Base-by-base conservation (phyloP, 2,329 filamentous ascomycete species). In the Xylariaceae sp. region DNA sequence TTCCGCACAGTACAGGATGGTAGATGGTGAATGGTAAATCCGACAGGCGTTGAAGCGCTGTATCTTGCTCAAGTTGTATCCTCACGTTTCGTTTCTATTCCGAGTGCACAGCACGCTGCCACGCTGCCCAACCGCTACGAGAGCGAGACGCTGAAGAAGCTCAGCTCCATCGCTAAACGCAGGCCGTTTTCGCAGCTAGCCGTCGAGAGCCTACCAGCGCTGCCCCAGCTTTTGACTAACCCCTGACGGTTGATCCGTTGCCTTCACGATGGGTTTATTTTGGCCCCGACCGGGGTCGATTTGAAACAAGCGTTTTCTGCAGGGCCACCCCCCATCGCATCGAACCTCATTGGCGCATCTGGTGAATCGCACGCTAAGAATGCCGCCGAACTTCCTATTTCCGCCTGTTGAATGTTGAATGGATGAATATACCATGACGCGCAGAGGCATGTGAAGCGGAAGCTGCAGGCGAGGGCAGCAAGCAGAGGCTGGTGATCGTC, bases 361-460 rank as follows among this genome's bases (percentile, higher is more conserved):
- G 45, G 42, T 45, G 11, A 30, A 39, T 39, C 18, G 33, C 14
- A n/a, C 19, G 33, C 33, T 6, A 18, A 12, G 45, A 50, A 27
- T 27, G 53, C 44, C 53, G 50, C 53, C 53, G 47, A 55, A 38
- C 53, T 55, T 50, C 53, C 50, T 46, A 49, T 55, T 55, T 27
- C 49, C 40, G 40, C 40, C 42, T 31, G 18, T n/a, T n/a, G n/a
- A n/a, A n/a, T n/a, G n/a, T n/a, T n/a, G n/a, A n/a, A n/a, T n/a
- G n/a, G n/a, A n/a, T 18, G 33, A 31, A 35, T 31, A 6, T 39
- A 18, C n/a, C 18, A 22, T 39, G 18, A 22, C 41, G 12, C 27
- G 5, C n/a, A 32, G 36, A 6, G 15, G 31, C n/a, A n/a, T n/a
- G 36, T 33, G 45, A 32, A 47, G 39, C 27, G 11, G 11, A 32